Percentiles rank a stretch among this genome's conserved stretches.
These are phyloP conservation scores for Gracilaria domingensis DNA, from an alignment of 23 red algal species.

Conservation along the genomic window DNA sequence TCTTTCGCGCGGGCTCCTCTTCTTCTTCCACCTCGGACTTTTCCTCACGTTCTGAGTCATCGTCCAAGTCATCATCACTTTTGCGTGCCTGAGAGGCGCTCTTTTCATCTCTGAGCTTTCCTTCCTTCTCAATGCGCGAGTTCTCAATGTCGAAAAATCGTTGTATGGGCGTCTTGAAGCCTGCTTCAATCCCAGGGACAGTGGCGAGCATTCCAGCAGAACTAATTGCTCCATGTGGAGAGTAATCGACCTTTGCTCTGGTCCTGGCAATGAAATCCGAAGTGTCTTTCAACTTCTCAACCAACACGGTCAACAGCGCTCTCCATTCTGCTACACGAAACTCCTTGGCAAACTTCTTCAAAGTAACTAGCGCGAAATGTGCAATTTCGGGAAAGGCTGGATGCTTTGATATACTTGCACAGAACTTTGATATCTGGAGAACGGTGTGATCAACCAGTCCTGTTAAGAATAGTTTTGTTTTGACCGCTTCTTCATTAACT, in stretches of 20 bases:
- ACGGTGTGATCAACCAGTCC: constrained; percentile 68
- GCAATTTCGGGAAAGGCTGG: constrained; percentile 80
- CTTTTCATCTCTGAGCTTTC: constrained; percentile 46
- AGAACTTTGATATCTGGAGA: constrained; percentile 59
- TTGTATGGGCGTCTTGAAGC: constrained; percentile 73
- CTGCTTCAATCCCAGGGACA: constrained; percentile 38
- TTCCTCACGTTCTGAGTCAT: constrained; percentile 25
- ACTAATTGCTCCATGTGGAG: constrained; percentile 63
- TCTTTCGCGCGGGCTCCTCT: background rate
- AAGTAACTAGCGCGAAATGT: constrained; percentile 33
- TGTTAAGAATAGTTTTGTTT: constrained; percentile 63
- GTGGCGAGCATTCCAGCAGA: constrained; percentile 42
- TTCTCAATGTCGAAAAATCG: constrained; percentile 75
- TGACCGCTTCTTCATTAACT: constrained; percentile 58
- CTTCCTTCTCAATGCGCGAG: constrained; percentile 62
- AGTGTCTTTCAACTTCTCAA: constrained; percentile 66
- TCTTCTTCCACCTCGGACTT: background rate
- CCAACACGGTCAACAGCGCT: constrained; percentile 30
- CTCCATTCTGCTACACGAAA: constrained; percentile 63
- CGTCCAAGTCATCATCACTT: background rate
- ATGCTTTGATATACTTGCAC: constrained; percentile 67
- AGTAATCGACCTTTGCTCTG: constrained; percentile 49
- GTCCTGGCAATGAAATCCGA: constrained; percentile 32
- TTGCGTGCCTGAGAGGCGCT: background rate
- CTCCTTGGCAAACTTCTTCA: constrained; percentile 62